Conservation (phyloP, 2,329 filamentous ascomycete species). For the Alternaria incomplexa region DNA sequence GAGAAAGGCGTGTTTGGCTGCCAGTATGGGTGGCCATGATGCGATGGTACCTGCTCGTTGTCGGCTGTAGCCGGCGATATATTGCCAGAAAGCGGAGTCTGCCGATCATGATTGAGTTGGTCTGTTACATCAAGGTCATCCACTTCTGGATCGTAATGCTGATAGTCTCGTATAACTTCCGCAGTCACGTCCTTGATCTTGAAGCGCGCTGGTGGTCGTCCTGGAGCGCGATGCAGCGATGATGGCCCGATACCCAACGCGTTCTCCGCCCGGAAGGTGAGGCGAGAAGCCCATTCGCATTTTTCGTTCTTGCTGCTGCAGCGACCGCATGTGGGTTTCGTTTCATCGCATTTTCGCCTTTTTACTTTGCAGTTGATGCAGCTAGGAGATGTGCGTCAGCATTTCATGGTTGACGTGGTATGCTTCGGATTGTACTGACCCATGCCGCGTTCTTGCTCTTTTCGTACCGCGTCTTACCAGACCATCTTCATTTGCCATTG, state of each 20-base stretch:
- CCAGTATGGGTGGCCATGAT: neutral
- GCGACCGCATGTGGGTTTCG: conserved; percentile 21
- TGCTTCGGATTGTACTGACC: neutral
- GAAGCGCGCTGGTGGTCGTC: conserved; percentile 5
- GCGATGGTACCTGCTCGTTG: neutral
- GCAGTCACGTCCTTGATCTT: conserved; percentile 14
- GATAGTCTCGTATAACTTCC: conserved; percentile 18
- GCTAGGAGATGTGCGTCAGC: neutral
- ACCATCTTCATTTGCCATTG: neutral
- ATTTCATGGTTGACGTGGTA: neutral
- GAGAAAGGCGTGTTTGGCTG: neutral
- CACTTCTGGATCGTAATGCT: neutral
- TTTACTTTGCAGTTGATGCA: conserved; percentile 24
- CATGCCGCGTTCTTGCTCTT: conserved; percentile 9
- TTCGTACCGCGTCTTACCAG: conserved; percentile 1
- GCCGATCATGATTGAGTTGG: neutral
- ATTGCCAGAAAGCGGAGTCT: neutral
- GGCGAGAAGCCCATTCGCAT: conserved; percentile 22
- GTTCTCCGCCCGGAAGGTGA: conserved; percentile 23
- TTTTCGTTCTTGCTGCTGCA: conserved; percentile 19
- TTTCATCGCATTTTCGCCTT: conserved; percentile 25
- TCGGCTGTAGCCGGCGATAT: neutral
- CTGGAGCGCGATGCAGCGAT: conserved; percentile 2
- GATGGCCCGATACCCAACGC: conserved; percentile 7
- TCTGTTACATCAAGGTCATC: neutral